Evolutionary conservation across 1,284 basidiomycete genomes (phyloP).

Genomic region (Cryptococcus hybrid): DNA sequence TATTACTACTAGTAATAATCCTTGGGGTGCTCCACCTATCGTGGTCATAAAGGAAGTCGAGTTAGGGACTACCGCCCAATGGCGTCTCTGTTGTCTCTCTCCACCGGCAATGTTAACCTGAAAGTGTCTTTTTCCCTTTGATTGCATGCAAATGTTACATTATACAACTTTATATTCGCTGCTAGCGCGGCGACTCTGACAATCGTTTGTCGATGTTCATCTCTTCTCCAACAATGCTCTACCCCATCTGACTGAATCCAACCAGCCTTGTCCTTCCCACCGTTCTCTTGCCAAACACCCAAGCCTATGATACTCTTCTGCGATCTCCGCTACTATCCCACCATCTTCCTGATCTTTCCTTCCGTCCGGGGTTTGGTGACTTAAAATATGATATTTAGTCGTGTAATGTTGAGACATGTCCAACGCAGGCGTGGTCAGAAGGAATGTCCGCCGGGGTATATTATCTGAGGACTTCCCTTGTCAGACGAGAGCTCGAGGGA

Average conservation of each 20-base stretch:
- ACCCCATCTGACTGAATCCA: slow-evolving; percentile 2
- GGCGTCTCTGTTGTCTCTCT: too few species aligned
- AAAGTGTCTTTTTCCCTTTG: too few species aligned
- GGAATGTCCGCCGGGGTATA: slow-evolving; percentile 27
- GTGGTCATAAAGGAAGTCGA: too few species aligned
- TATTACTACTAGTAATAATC: too few species aligned
- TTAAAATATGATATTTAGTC: not conserved
- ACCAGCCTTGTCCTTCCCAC: slow-evolving; percentile 8
- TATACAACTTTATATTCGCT: too few species aligned
- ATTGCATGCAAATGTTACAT: too few species aligned
- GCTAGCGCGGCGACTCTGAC: too few species aligned
- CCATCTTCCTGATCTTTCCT: slow-evolving; percentile 9
- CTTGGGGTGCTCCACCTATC: too few species aligned
- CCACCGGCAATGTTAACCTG: too few species aligned
- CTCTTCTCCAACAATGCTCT: slow-evolving; percentile 39
- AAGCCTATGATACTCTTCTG: slow-evolving; percentile 25
- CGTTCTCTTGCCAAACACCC: slow-evolving; percentile 20
- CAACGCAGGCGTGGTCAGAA: slow-evolving; percentile 19
- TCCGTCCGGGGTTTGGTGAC: not conserved
- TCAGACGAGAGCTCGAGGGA: slow-evolving; percentile 4
- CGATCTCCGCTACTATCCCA: slow-evolving; percentile 8
- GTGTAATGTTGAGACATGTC: slow-evolving; percentile 18
- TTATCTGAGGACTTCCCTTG: slow-evolving; percentile 3
- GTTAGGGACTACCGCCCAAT: too few species aligned
- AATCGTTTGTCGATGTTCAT: not conserved